These are phyloP conservation scores for Suhomyces coccinellae DNA, from an alignment of 1,139 yeast species.

Conservation along the genomic window DNA sequence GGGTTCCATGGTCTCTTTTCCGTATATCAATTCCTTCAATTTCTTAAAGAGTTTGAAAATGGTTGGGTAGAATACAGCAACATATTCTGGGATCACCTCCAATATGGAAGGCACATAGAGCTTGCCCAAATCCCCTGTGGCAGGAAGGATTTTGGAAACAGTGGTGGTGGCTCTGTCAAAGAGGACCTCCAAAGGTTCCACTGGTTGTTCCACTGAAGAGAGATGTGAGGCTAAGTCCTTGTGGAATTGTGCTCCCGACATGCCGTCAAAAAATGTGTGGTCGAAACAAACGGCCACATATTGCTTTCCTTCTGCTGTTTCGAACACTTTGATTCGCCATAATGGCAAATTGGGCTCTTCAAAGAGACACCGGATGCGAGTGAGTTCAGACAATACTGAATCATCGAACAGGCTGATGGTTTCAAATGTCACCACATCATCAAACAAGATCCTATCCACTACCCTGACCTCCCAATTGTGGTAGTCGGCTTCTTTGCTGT, in stretches of 20 bases:
- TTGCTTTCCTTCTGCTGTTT: constrained; percentile 5
- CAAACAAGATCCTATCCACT: constrained; percentile 22
- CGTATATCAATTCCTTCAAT: constrained; percentile 1
- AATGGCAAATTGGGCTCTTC: constrained; percentile 22
- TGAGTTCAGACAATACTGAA: constrained; percentile 18
- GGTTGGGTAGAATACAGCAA: not conserved
- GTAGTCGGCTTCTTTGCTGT: constrained; percentile 16
- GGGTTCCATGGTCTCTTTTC: not conserved
- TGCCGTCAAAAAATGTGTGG: constrained; percentile 18
- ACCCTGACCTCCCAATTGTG: constrained; percentile 21
- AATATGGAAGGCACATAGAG: not conserved
- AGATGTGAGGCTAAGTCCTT: constrained; percentile 14
- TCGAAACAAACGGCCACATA: constrained; percentile 14
- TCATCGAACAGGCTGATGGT: constrained; percentile 19
- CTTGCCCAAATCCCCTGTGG: not conserved
- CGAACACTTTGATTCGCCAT: constrained; percentile 30
- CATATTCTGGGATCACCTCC: not conserved
- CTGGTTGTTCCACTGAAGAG: constrained; percentile 7
- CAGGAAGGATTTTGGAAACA: not conserved
- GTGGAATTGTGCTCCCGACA: constrained; percentile 16
- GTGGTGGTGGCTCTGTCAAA: constrained; percentile 2
- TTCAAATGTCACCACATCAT: constrained; percentile 26
- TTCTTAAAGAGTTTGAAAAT: not conserved
- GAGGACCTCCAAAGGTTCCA: not conserved
- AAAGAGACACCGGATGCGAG: constrained; percentile 18